Conservation (phyloP, 805 yeast species). For the Kluyveromyces siamensis region DNA sequence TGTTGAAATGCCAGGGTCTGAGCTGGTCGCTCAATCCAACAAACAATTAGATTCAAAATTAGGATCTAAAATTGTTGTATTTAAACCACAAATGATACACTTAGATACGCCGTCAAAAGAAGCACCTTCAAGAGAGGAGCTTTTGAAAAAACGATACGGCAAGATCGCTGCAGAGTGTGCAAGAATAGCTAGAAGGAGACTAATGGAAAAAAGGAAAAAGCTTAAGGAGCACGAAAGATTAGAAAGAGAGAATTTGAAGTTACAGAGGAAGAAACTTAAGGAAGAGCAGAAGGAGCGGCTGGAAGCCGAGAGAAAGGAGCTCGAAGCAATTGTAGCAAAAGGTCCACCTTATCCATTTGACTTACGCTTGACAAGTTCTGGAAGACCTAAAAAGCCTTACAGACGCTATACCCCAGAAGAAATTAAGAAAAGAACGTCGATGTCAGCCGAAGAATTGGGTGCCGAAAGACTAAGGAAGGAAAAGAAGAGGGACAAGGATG, state of each 20-base stretch:
- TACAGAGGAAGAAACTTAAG: constrained; percentile 14
- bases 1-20: constrained; percentile 5
- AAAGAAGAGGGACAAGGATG: constrained; percentile 13
- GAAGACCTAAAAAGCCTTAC: constrained; percentile 27
- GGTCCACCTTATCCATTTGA: constrained; percentile 29
- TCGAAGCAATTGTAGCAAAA: constrained; percentile 23
- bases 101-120: not conserved
- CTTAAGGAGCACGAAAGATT: constrained; percentile 5
- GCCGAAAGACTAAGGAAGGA: constrained; percentile 9
- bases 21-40: not conserved
- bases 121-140: constrained; percentile 8
- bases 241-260: constrained; percentile 8
- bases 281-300: constrained; percentile 14
- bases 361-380: constrained; percentile 23
- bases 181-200: constrained; percentile 17
- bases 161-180: constrained; percentile 22
- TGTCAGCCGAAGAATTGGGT: constrained; percentile 12
- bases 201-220: constrained; percentile 9
- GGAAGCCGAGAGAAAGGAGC: constrained; percentile 20
- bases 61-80: constrained; percentile 9
- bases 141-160: constrained; percentile 14
- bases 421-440: constrained; percentile 17
- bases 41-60: constrained; percentile 1
- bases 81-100: constrained; percentile 6
- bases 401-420: constrained; percentile 28